Evolutionary conservation across 257 asterid species (phyloP).

Genomic region (Solanum acaule): DNA sequence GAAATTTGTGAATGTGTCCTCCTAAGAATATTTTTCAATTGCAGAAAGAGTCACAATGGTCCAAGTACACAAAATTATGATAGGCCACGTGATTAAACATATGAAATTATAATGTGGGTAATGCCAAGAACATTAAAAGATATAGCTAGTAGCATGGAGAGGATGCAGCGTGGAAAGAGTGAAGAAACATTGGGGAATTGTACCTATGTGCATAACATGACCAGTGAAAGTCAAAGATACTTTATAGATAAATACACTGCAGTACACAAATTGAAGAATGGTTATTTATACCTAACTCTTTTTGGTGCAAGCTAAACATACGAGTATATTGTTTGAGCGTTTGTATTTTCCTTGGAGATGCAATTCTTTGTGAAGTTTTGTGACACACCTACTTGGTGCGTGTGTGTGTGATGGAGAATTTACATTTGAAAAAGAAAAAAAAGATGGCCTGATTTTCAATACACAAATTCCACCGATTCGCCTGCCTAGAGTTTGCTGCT

Average conservation of each 20-base stretch:
- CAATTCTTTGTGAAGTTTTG: neutral
- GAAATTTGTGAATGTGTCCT: conserved; percentile 86
- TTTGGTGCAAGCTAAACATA: neutral
- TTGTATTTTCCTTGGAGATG: neutral
- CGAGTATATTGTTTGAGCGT: neutral
- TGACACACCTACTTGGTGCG: neutral
- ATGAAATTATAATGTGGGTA: neutral
- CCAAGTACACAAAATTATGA: neutral
- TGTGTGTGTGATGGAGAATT: neutral
- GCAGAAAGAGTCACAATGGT: neutral
- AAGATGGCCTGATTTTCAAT: neutral
- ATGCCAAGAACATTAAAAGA: neutral
- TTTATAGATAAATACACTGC: neutral
- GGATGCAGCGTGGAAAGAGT: neutral
- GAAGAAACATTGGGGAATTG: neutral
- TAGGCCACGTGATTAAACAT: neutral
- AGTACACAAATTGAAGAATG: neutral
- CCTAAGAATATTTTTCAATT: conserved; percentile 25
- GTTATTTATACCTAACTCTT: neutral
- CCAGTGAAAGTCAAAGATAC: neutral
- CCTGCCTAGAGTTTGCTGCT: neutral
- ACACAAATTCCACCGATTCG: neutral
- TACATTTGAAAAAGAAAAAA: neutral
- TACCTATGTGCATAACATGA: neutral
- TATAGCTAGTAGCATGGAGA: neutral